A percentile compares a stretch with the other conserved stretches of the same genome.
Conservation (phyloP, 2,329 filamentous ascomycete genomes). For the Nothophoma quercina region DNA sequence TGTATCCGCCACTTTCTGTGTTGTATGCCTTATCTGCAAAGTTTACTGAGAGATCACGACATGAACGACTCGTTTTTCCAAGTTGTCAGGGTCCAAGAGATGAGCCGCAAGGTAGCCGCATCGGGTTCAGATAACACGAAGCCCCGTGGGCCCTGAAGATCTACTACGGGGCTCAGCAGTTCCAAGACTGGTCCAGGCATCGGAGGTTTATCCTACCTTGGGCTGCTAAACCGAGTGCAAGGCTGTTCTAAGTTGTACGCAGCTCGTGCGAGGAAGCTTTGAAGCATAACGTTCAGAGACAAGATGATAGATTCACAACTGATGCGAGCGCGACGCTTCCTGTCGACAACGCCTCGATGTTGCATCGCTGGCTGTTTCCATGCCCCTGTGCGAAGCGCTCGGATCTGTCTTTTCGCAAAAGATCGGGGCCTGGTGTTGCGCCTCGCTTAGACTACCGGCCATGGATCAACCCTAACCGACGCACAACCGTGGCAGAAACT, state of each 20-base stretch:
- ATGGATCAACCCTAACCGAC: neutral
- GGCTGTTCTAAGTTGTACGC: neutral
- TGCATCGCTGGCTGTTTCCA: neutral
- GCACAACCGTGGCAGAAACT: neutral
- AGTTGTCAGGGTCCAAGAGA: conserved; percentile 24
- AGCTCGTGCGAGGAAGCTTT: neutral
- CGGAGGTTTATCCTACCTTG: conserved; percentile 3
- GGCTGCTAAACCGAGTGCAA: conserved; percentile 6
- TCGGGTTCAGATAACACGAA: conserved; percentile 23
- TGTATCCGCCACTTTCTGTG: neutral
- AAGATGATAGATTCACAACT: neutral
- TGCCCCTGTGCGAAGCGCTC: neutral
- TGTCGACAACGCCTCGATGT: too few relatives aligned
- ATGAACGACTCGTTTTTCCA: neutral
- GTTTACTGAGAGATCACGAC: neutral
- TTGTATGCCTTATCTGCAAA: neutral
- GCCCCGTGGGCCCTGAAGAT: conserved; percentile 27
- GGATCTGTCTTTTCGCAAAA: neutral
- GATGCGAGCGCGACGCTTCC: too few relatives aligned
- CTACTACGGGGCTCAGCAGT: conserved; percentile 25
- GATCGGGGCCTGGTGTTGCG: neutral
- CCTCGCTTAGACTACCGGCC: neutral
- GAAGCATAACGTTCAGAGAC: neutral
- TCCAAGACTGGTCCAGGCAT: conserved; percentile 20
- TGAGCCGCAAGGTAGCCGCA: conserved; percentile 31